Percentiles rank a stretch among this genome's conserved stretches.
Evolutionary conservation across 139 green algal species (phyloP).

Genomic region (Micractinium conductrix): DNA sequence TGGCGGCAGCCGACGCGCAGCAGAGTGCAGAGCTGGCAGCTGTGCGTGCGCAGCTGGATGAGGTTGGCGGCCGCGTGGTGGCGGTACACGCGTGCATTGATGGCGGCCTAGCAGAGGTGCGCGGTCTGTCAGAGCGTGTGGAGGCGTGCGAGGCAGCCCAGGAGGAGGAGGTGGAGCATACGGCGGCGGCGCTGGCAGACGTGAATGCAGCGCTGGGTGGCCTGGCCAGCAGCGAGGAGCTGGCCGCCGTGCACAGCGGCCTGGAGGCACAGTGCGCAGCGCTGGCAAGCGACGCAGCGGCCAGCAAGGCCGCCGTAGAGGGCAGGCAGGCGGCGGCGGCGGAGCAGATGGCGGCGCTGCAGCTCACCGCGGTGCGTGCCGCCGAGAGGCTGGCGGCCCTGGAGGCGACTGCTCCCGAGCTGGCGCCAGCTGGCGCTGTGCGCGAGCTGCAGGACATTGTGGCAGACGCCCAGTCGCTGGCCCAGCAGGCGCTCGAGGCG

Average conservation of each 20-base stretch:
- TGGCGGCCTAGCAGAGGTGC: too few relatives aligned
- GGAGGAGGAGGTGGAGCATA: neutral
- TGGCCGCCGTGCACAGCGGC: neutral
- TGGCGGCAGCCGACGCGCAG: too few relatives aligned
- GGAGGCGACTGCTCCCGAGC: neutral
- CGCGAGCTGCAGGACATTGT: neutral
- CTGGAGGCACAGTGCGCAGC: neutral
- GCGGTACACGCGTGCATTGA: too few relatives aligned
- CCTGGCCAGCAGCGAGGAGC: neutral
- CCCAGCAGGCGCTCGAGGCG: neutral
- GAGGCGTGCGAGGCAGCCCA: neutral
- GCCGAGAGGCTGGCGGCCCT: slow-evolving; percentile 11
- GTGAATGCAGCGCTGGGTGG: neutral
- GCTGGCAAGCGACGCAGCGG: neutral
- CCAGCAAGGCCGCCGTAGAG: neutral
- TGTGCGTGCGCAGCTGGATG: neutral
- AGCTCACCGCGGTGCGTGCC: neutral
- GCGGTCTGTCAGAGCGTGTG: neutral
- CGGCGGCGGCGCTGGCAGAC: neutral
- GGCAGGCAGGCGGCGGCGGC: neutral
- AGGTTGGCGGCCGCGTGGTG: too few relatives aligned
- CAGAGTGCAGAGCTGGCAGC: neutral
- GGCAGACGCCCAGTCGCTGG: neutral
- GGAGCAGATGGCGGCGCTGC: slow-evolving; percentile 4
- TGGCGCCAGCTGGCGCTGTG: neutral